Evolutionary conservation across 2,329 filamentous ascomycete genomes (phyloP).

Genomic region (Penicillium occitanis): DNA sequence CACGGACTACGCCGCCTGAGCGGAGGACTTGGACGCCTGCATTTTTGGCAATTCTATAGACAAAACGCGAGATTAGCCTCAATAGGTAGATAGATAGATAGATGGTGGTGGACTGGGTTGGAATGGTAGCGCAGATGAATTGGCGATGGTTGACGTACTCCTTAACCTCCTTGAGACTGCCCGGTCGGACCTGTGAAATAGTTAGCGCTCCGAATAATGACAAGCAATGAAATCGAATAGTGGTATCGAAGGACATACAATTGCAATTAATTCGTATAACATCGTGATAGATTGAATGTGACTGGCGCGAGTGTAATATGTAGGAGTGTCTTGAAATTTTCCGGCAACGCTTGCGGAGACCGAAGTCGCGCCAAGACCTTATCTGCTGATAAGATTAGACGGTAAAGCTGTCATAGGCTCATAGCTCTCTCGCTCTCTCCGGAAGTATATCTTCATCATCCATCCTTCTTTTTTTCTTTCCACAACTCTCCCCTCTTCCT

Average conservation of each 20-base stretch:
- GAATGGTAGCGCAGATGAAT: constrained; percentile 14
- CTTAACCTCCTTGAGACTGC: constrained; percentile 87
- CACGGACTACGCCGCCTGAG: constrained; percentile 84
- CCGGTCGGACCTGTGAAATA: constrained; percentile 74
- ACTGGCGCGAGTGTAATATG: constrained; percentile 23
- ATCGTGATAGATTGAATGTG: constrained; percentile 51
- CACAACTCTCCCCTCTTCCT: constrained; percentile 23
- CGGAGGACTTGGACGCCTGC: constrained; percentile 79
- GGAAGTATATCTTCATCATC: constrained; percentile 24
- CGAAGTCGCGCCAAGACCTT: constrained; percentile 8
- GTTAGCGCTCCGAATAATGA: constrained; percentile 14
- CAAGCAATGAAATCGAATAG: not conserved
- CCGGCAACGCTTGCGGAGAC: constrained; percentile 2
- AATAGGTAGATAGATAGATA: not conserved
- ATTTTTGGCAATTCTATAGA: constrained; percentile 75
- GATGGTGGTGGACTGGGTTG: constrained; percentile 7
- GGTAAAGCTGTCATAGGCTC: constrained; percentile 17
- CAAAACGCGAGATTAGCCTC: not conserved
- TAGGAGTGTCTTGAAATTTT: not conserved
- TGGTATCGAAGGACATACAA: constrained; percentile 61
- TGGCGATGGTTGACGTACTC: constrained; percentile 63
- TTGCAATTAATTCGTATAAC: constrained; percentile 96
- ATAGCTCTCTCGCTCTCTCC: constrained; percentile 23
- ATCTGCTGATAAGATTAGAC: constrained; percentile 8
- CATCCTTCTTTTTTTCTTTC: constrained; percentile 13